These are phyloP conservation scores for Talinum fruticosum DNA, from an alignment of 148 eudicot genomes.

Conservation along the genomic window DNA sequence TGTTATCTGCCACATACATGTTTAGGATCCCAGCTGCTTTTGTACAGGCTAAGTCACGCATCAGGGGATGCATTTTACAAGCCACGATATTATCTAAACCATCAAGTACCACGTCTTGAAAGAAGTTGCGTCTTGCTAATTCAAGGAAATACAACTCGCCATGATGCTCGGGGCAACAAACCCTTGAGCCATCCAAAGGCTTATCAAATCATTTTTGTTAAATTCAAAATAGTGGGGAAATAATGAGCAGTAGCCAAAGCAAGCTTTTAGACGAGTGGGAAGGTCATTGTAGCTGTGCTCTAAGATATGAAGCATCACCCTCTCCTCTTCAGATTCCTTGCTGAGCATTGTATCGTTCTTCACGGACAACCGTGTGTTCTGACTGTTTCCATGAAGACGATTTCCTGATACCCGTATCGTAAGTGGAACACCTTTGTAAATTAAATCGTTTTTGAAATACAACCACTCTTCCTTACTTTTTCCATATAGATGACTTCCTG, in stretches of 20 bases:
- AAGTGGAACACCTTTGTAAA: too few relatives aligned
- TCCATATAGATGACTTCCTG: constrained; percentile 23
- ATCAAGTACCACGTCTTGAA: constrained; percentile 18
- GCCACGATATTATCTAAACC: constrained; percentile 17
- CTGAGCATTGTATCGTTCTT: too few relatives aligned
- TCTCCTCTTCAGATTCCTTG: too few relatives aligned
- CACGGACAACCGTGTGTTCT: too few relatives aligned
- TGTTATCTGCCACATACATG: not conserved
- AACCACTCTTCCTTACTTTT: constrained; percentile 5
- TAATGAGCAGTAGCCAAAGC: constrained; percentile 28
- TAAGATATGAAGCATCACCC: constrained; percentile 2
- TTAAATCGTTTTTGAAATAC: not conserved
- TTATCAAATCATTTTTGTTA: constrained; percentile 25
- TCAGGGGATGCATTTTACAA: constrained; percentile 28
- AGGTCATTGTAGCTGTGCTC: constrained; percentile 16
- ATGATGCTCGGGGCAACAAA: not conserved
- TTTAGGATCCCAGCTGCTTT: not conserved
- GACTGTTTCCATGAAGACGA: too few relatives aligned
- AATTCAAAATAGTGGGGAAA: constrained; percentile 25
- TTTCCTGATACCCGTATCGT: too few relatives aligned
- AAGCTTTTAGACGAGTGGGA: constrained; percentile 23
- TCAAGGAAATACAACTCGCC: constrained; percentile 16
- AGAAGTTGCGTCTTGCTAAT: constrained; percentile 25
- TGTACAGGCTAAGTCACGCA: constrained; percentile 10
- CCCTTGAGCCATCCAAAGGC: constrained; percentile 31